Base-by-base conservation (phyloP, 1,284 basidiomycete genomes). In the Ceratobasidium sp. region DNA sequence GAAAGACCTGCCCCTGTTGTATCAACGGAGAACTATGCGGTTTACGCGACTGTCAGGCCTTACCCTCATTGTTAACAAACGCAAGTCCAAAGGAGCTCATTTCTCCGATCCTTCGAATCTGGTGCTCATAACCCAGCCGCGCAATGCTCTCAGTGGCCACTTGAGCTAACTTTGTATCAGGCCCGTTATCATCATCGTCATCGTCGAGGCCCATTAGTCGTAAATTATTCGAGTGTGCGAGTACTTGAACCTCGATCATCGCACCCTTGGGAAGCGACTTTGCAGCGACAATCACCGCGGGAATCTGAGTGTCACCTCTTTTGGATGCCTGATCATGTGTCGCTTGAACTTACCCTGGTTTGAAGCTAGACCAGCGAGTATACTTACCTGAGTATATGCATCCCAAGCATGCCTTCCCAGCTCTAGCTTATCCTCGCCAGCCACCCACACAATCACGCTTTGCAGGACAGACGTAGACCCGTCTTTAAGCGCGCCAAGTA, bases 251-350 rank as follows among this genome's bases (percentile, higher is more conserved):
- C 73, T 83, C 82, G 14, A 82, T 76, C 47, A 78, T 72, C 1
- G 93, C 93, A 57, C 82, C 84, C 73, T 89, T 91, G 0, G 95
- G 95, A 11, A 98, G 79, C 54, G 85, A 82, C 50, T 85, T 83
- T 0, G 93, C 87, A 8, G 83, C 83, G 0, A 89, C 78, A 73
- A 91, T 89, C 7, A 94, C 75, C 0, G 85, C 83, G 2, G 90
- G 87, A 1, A 74, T 4, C 33, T 36, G 33, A 5, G 5, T 72
- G 72, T 73, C 21, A 53, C 70, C 27, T 75, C 71, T 57, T 44
- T 58, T 68, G 71, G 44, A 53, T 39, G n/a, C 56, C 60, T 71
- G 62, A 52, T 53, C n/a, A n/a, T 16, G 41, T 59, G 50, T 58
- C 36, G 64, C 69, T 30, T 50, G 69, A 73, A 29, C 57, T 52